Base-by-base conservation (phyloP, 441 rosid genomes). In the Capsella rubella region DNA sequence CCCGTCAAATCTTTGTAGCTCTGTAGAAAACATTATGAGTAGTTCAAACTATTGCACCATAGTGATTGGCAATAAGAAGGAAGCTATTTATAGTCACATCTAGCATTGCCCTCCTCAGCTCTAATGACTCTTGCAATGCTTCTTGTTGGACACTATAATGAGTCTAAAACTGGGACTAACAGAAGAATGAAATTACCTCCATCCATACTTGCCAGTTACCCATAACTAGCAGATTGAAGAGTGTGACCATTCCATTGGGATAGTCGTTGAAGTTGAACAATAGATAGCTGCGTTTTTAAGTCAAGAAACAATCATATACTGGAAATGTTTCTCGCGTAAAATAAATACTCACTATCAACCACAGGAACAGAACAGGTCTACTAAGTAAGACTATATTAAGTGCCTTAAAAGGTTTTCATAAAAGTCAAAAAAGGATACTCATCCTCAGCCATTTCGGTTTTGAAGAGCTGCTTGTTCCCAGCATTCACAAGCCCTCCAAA, bases 201-300 rank as follows among this genome's bases (percentile, higher is more conserved):
- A 95, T 91, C 98, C 98, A 95, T 2, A 50, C 78, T 79, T 95
- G 99, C 99, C 99, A 93, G 67, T 91, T 91, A 42, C 87, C 87
- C 99, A 93, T 46, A 25, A 95, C 98, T 72, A 95, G 82, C 88
- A 93, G 78, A 82, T 90, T 93, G 80, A 95, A 95, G 56, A 95
- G 97, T 5, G 98, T 91, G 79, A 95, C 90, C 98, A 95, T 95
- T 68, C 99, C 99, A 78, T 87, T 95, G 67, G 99, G 98, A 79
- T 90, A 95, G 82, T 95, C 99, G 68, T 95, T 95, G 79, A 95
- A 93, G 80, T 95, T 95, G 82, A 95, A 84, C 63, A 93, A 89
- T 53, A 89, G 66, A 78, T 93, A 95, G 83, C 98, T 93, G 73
- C 74, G 51, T 39, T 71, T 63, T 18, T 58, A 57, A 45, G 90